Evolutionary conservation across 257 asterid genomes (phyloP).

Genomic region (Solanum arcanum): DNA sequence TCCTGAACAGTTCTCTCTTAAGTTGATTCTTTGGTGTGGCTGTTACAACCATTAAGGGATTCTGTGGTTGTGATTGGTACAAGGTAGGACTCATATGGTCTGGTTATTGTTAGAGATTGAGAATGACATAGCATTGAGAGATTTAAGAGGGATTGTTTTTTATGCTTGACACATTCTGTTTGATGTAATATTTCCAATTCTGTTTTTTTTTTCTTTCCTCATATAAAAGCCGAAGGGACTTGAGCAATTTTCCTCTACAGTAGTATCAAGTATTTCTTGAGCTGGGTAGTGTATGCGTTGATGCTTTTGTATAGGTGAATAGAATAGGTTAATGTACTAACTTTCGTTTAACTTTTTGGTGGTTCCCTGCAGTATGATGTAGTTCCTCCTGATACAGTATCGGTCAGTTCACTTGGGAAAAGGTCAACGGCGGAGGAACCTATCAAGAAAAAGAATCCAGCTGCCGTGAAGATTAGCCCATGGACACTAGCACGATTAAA

Average conservation of each 20-base stretch:
- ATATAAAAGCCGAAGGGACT: neutral
- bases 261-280: neutral
- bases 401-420: conserved; percentile 80
- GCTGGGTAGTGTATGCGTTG: neutral
- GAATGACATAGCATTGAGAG: neutral
- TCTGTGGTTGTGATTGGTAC: neutral
- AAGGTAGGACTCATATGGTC: neutral
- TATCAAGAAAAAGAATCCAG: conserved; percentile 58
- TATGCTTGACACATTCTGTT: neutral
- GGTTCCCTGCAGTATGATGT: conserved; percentile 58
- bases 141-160: neutral
- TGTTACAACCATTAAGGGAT: neutral
- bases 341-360: neutral
- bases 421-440: conserved; percentile 49
- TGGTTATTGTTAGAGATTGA: neutral
- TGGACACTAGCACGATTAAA: conserved; percentile 89
- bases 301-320: neutral
- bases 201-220: neutral
- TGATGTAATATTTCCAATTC: neutral
- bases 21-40: neutral
- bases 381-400: conserved; percentile 72
- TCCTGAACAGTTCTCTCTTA: neutral
- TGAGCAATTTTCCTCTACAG: neutral
- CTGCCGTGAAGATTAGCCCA: conserved; percentile 88
- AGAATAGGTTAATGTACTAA: neutral